phyloP scores from a whole-genome alignment of 305 asterid species.

The Fraxinus sp. region DNA sequence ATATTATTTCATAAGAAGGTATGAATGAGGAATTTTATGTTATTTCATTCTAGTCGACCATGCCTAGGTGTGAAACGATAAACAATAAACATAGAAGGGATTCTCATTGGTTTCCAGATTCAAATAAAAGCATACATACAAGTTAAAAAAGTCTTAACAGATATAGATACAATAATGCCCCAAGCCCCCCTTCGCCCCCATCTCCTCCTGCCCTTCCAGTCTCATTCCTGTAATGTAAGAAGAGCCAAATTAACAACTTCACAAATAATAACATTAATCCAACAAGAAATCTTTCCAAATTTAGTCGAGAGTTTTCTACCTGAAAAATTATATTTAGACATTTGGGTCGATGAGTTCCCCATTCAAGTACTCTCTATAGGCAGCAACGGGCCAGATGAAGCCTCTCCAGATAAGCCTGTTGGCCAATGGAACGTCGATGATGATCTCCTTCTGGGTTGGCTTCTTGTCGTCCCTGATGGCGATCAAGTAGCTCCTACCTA shows the following conservation, averaged over 20 bases:
- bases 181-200: conserved; percentile 18
- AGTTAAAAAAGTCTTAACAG: conserved; percentile 11
- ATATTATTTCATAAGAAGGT: neutral
- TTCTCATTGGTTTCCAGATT: conserved; percentile 15
- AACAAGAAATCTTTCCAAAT: neutral
- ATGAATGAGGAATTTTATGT: neutral
- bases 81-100: neutral
- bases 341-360: conserved; percentile 87
- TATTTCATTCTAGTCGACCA: neutral
- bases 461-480: conserved; percentile 91
- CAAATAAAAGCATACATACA: conserved; percentile 35
- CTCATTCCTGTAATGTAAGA: conserved; percentile 12
- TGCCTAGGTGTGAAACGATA: neutral
- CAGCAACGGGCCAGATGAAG: conserved; percentile 96
- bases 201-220: conserved; percentile 5
- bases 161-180: conserved; percentile 37
- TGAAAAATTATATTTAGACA: conserved; percentile 37
- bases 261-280: neutral
- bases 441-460: conserved; percentile 85
- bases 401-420: conserved; percentile 79
- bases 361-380: conserved; percentile 77
- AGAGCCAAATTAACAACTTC: neutral
- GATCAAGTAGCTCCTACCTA: conserved; percentile 88
- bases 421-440: conserved; percentile 91
- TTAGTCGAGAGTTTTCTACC: neutral